phyloP scores from a whole-genome alignment of 495 filamentous ascomycete species.

The Xylaria sp. region DNA sequence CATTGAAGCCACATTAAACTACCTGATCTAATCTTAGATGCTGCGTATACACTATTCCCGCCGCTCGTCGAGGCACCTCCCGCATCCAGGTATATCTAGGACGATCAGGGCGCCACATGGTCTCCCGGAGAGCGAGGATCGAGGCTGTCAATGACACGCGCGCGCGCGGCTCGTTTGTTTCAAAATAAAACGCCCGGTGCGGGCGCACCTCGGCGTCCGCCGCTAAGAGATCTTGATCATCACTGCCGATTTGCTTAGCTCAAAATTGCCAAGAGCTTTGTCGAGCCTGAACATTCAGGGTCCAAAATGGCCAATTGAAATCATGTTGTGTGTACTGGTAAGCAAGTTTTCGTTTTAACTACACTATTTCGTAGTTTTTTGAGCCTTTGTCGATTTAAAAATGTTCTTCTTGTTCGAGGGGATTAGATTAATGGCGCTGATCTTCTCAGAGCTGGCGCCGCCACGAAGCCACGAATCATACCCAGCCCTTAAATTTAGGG shows the following conservation, averaged over 20 bases:
- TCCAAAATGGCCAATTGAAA: neutral
- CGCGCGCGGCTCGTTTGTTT: constrained; percentile 4
- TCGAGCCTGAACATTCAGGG: neutral
- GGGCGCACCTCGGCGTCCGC: constrained; percentile 4
- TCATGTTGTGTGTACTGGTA: neutral
- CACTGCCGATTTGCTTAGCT: constrained; percentile 6
- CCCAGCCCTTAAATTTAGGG: constrained; percentile 14
- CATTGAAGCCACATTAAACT: neutral
- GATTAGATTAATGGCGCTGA: neutral
- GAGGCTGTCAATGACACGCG: neutral
- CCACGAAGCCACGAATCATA: neutral
- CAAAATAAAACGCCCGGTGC: neutral
- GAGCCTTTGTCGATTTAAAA: neutral
- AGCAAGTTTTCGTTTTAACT: neutral
- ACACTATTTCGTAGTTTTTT: neutral
- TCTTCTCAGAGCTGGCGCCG: constrained; percentile 6
- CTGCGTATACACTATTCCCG: neutral
- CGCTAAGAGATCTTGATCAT: constrained; percentile 1
- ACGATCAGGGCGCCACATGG: neutral
- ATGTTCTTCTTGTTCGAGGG: neutral
- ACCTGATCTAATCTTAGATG: neutral
- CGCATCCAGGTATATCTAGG: constrained; percentile 1
- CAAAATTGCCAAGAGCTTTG: neutral
- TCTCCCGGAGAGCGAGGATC: constrained; percentile 2
- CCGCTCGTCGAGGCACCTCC: constrained; percentile 8